Conservation (phyloP, 2,329 filamentous ascomycete genomes). For the Monosporascus sp. region DNA sequence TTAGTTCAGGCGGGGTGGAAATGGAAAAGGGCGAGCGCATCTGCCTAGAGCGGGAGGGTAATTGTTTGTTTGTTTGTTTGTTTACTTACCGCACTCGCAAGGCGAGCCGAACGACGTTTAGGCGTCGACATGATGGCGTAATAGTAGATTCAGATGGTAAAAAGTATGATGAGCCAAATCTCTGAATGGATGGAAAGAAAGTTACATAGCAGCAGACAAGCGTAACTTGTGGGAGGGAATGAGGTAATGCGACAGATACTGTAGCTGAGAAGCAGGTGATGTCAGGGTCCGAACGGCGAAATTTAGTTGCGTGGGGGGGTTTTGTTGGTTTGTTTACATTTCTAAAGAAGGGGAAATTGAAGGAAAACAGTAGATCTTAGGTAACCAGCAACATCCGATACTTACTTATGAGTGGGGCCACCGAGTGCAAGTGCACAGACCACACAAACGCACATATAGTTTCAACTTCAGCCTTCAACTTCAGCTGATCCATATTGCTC, state of each 20-base stretch:
- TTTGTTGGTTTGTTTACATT: neutral
- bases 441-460: too few species aligned
- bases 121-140: constrained; percentile 24
- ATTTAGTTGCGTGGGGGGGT: neutral
- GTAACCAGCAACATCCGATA: neutral
- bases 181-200: neutral
- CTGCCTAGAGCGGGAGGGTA: neutral
- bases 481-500: too few species aligned
- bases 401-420: too few species aligned
- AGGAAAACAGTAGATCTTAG: neutral
- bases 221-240: too few species aligned
- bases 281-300: neutral
- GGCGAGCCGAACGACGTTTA: constrained; percentile 36
- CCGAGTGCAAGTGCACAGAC: too few species aligned
- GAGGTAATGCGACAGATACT: too few species aligned
- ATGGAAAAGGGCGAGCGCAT: too few species aligned
- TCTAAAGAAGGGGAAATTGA: neutral
- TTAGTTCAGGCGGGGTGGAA: neutral
- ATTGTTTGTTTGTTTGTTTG: constrained; percentile 9
- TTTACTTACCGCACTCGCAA: constrained; percentile 35
- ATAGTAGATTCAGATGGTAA: constrained; percentile 3
- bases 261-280: neutral
- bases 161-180: neutral
- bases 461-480: too few species aligned
- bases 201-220: neutral